Base-by-base conservation (phyloP, 202 grass and related monocot genomes). In the Elaeis oleifera region DNA sequence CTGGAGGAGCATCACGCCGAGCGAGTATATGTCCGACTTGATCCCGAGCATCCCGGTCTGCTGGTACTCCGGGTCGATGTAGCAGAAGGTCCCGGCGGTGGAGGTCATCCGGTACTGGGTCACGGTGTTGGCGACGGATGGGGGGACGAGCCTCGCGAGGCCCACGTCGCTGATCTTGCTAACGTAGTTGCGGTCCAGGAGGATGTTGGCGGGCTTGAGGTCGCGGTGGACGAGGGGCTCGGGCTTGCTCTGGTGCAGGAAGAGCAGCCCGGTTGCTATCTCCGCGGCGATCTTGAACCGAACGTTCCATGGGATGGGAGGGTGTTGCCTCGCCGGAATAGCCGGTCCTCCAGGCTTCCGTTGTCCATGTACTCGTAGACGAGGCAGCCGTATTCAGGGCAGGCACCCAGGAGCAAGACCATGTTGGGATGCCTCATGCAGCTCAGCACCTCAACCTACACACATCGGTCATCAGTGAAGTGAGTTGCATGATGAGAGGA, bases 121-220 rank as follows among this genome's bases (percentile, higher is more conserved):
- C 0, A 99, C 82, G 69, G 71, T 92, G 75, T 99, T 72, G 0
- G 85, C 94, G 59, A 94, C 82, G 4, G 85, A 61, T 8, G 88
- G 81, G 16, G 85, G 94, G 58, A 99, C 82, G 4, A 99, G 80
- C 5, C 94, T 81, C 18, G 94, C 85, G 4, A 89, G 80, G 24
- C 94, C 94, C 31, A 99, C 88, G 68, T 99, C 88, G 68, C 88
- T 84, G 80, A 99, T 99, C 80, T 99, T 99, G 88, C 88, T 99
- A 1, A 88, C 81, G 72, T 76, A 94, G 77, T 99, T 99, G 71
- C 80, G 85, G 65, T 99, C 94, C n/a, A 99, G 85, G 14, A 99
- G 76, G 76, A 99, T 86, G 83, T 99, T 99, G 50, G 77, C 85
- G 1, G 85, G 94, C 80, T 99, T 99, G 0, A 94, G 82, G 81